Evolutionary conservation across 768 basidiomycete genomes (phyloP).

Genomic region (Kondoa subrosea): DNA sequence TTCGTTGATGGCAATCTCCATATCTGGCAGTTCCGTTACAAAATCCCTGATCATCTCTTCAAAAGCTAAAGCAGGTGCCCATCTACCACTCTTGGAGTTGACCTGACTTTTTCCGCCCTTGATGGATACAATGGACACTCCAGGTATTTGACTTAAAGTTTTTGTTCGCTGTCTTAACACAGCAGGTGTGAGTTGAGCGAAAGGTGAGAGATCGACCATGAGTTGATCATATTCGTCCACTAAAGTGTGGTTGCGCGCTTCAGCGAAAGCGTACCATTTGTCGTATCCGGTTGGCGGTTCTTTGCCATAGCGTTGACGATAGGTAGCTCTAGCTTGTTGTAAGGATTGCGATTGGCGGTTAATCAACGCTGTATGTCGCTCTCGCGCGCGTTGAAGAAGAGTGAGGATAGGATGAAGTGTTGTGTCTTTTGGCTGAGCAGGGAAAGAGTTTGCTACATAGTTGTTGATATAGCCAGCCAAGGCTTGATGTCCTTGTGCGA

Average conservation of each 20-base stretch:
- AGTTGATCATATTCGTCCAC: constrained; percentile 30
- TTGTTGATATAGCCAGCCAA: background rate
- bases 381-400: constrained; percentile 5
- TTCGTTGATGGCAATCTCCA: constrained; percentile 86
- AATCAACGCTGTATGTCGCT: background rate
- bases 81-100: constrained; percentile 26
- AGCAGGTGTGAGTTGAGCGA: constrained; percentile 20
- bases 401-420: constrained; percentile 19
- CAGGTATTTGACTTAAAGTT: constrained; percentile 26
- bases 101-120: constrained; percentile 25
- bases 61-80: constrained; percentile 28
- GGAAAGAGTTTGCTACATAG: background rate
- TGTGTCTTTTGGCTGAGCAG: background rate
- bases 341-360: constrained; percentile 9
- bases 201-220: constrained; percentile 26
- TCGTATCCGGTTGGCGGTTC: constrained; percentile 27
- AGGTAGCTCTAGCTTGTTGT: constrained; percentile 8
- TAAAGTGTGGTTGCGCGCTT: constrained; percentile 28
- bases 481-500: background rate
- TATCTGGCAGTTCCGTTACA: constrained; percentile 56
- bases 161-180: constrained; percentile 23
- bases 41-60: constrained; percentile 26
- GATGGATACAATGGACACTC: constrained; percentile 27
- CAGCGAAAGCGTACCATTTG: constrained; percentile 29
- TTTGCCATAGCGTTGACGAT: constrained; percentile 9